Evolutionary conservation across 352 stramenopile genomes (phyloP), one percentile per base, ranked within the genome.

Genomic region (Phytophthora brassicae): DNA sequence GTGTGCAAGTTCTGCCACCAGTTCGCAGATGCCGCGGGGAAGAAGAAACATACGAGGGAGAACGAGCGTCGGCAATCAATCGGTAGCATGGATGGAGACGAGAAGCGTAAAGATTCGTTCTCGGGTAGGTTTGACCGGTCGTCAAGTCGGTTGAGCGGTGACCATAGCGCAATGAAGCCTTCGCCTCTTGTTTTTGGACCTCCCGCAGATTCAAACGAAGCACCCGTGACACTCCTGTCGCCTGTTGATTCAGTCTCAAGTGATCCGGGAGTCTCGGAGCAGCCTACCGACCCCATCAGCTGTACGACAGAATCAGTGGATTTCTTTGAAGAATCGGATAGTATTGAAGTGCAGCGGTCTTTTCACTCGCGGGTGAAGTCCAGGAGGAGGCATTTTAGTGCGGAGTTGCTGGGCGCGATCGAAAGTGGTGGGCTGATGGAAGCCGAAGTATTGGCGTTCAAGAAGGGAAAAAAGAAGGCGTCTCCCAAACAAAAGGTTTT

Each of bases 1-100:
- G 80, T 93, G 31, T 95, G 86, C 63, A 86, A 87, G 20, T 89
- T 91, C 36, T 95, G 86, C 46, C 66, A 74, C 20, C 61, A 70
- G 33, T 89, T 84, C 26, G 68, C 82, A 22, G 62, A 71, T n/a
- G 66, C 70, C 16, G 62, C 74, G 19, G 69, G 77, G 28, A 68
- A 68, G 13, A 81, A 81, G 48, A 60, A 63, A 38, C 60, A 64
- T 22, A 3, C 23, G 12, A 38, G 52, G 19, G 45, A 79, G 29
- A 68, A 45, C 20, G 35, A 74, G 38, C 29, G 19, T 8, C 46
- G 51, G 12, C 22, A 65, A 26, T 72, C 56, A 1, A 61, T 68
- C 22, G 57, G 56, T 35, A 69, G 56, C 42, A 39, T 57, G 48
- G 57, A 74, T n/a, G 57, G n/a, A 19, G 59, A 61, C 11, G 66